Evolutionary conservation across 495 filamentous ascomycete species (phyloP), one percentile per base, ranked within the genome.

Genomic region (Neurospora sp.): DNA sequence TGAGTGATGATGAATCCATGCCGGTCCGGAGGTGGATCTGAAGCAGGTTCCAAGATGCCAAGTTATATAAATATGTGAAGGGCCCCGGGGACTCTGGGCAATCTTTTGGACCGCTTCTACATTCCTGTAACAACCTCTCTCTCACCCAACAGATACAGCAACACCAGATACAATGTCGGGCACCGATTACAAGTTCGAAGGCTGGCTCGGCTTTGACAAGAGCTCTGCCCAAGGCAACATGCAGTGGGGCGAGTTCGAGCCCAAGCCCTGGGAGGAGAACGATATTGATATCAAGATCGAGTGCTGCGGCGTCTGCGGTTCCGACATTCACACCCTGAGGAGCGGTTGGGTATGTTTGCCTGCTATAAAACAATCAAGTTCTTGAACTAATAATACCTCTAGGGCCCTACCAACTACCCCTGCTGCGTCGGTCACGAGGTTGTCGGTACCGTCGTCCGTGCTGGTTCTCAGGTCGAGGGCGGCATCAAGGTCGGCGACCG

Each of bases 391-490:
- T 27, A 49, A 40, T 20, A 12, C 4, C 2, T 16, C 3, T 71
- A 85, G 88, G 87, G 86, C 0, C 86, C 86, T 70, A 88, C 91
- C 8, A 79, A 86, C 42, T 95, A 94, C 80, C 92, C 93, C 39
- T 90, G 87, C 80, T 88, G 89, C 74, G 92, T 93, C 23, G 93
- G 93, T 69, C 93, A 96, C 82, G 94, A 97, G 78, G 94, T 97
- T 69, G 88, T 95, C 75, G 94, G 94, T 37, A 89, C 83, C 41
- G 91, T 90, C 2, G 88, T 93, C 38, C 89, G 89, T 38, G 86
- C 95, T 31, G 94, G 93, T 37, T 85, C 81, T 41, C 84, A 89
- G 40, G 90, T 86, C 6, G 72, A 74, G 12, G 70, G 71, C 10
- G 84, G 86, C 46, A 84, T 96, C 79, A 89, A 90, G 79, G 76